Evolutionary conservation across 176 grass and related monocot species (phyloP).

Genomic region (Saccharum spontaneum): DNA sequence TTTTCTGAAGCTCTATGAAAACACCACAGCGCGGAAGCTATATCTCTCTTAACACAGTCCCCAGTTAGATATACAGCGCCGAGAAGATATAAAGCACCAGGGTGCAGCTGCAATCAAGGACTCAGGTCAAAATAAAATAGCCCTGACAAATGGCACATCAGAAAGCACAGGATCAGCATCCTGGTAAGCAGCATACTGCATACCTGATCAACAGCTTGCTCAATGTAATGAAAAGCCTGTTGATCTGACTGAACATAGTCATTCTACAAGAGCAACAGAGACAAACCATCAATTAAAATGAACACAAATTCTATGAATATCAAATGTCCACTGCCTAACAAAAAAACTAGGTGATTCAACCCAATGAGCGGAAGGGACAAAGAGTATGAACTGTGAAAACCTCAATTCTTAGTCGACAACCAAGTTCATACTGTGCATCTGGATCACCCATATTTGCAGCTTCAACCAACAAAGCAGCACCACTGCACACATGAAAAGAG

Average conservation of each 20-base stretch:
- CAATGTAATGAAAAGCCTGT: constrained; percentile 91
- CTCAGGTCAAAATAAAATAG: constrained; percentile 10
- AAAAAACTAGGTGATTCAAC: constrained; percentile 15
- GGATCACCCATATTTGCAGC: constrained; percentile 97
- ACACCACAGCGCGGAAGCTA: constrained; percentile 91
- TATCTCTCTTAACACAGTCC: constrained; percentile 88
- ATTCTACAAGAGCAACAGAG: constrained; percentile 55
- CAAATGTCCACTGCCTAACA: neutral
- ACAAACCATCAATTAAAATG: constrained; percentile 17
- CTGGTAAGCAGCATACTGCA: constrained; percentile 37
- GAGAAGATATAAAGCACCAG: constrained; percentile 91
- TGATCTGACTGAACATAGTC: constrained; percentile 84
- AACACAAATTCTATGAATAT: constrained; percentile 6
- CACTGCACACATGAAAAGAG: constrained; percentile 46
- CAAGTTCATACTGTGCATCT: constrained; percentile 94
- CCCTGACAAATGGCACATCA: neutral
- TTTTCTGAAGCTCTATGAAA: constrained; percentile 96
- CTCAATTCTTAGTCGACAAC: constrained; percentile 80
- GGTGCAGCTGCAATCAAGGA: constrained; percentile 74
- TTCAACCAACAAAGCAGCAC: constrained; percentile 89
- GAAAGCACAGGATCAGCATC: constrained; percentile 23
- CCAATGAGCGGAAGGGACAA: neutral
- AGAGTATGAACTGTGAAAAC: constrained; percentile 28
- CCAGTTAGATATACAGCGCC: constrained; percentile 91
- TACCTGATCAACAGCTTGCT: constrained; percentile 94